A percentile compares a stretch with the other conserved stretches of the same genome.
Conservation (phyloP, 2,329 filamentous ascomycete genomes). For the Grosmannia serpens region DNA sequence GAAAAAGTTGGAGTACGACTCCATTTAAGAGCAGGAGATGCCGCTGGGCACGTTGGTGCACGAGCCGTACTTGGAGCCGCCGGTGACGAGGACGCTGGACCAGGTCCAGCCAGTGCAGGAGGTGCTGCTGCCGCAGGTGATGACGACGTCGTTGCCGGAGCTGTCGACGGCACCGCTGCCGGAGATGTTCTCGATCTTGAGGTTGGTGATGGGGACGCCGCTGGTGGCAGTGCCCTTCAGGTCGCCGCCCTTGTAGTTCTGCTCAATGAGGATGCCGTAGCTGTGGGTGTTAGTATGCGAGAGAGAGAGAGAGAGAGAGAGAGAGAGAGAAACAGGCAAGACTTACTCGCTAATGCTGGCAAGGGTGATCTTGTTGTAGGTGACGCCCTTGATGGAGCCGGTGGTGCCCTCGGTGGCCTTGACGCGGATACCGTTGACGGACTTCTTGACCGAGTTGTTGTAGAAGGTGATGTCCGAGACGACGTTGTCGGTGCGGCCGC, state of each 20-base stretch:
- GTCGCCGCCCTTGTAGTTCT: constrained; percentile 42
- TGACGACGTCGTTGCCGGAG: constrained; percentile 23
- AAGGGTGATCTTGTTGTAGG: constrained; percentile 40
- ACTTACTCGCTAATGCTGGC: constrained; percentile 34
- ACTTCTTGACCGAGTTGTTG: constrained; percentile 7
- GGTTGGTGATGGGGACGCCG: constrained; percentile 29
- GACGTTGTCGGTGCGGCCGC: constrained; percentile 35
- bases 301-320: too few relatives aligned
- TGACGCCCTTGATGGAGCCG: constrained; percentile 38
- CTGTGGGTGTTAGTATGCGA: too few relatives aligned
- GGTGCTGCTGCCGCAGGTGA: constrained; percentile 22
- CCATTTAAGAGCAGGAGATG: constrained; percentile 3
- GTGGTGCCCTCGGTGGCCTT: constrained; percentile 42
- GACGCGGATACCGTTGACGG: constrained; percentile 28
- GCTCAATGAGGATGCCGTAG: constrained; percentile 42
- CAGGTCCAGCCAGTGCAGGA: constrained; percentile 24
- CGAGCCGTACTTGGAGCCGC: constrained; percentile 18
- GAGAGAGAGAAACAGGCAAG: too few relatives aligned
- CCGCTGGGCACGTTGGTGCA: constrained; percentile 9
- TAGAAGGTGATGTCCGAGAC: constrained; percentile 40
- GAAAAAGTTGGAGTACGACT: too few relatives aligned
- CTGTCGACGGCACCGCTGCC: constrained; percentile 23
- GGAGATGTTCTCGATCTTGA: constrained; percentile 32
- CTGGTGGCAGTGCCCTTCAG: constrained; percentile 21
- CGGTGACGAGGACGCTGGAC: constrained; percentile 22